Percentiles rank a stretch among this genome's conserved stretches.
Conservation (phyloP, 257 asterid genomes). For the Plantago major region DNA sequence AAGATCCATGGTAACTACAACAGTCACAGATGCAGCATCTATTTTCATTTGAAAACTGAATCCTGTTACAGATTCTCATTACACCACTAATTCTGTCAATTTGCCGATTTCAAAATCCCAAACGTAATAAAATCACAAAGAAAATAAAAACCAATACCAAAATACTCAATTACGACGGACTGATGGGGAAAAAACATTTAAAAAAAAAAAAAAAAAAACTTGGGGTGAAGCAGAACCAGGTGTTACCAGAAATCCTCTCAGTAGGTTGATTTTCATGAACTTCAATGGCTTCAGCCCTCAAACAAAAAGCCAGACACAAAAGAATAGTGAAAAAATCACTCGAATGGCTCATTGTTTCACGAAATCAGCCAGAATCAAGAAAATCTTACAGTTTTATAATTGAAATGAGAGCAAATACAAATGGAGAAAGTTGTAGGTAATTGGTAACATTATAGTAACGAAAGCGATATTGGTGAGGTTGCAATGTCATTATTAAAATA, state of each 20-base stretch:
- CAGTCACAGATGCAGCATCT: not conserved
- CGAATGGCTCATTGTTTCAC: slow-evolving; percentile 22
- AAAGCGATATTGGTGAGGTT: slow-evolving; percentile 19
- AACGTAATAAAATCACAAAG: not conserved
- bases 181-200: not conserved
- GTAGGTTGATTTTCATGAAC: slow-evolving; percentile 33
- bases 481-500: slow-evolving; percentile 19
- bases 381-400: not conserved
- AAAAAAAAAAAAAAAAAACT: not conserved
- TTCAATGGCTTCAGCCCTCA: slow-evolving; percentile 30
- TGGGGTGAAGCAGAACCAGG: not conserved
- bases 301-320: slow-evolving; percentile 15
- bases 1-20: not conserved
- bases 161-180: not conserved
- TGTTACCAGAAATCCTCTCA: slow-evolving; percentile 44
- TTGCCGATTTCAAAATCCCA: not conserved
- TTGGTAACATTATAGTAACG: not conserved
- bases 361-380: slow-evolving; percentile 17
- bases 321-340: slow-evolving; percentile 23
- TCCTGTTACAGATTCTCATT: slow-evolving; percentile 1
- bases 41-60: slow-evolving; percentile 2
- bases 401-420: slow-evolving; percentile 2
- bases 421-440: slow-evolving; percentile 3
- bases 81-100: not conserved
- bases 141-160: not conserved